These are phyloP conservation scores for Mycena chlorophos DNA, from an alignment of 768 basidiomycete species.

Conservation along the genomic window DNA sequence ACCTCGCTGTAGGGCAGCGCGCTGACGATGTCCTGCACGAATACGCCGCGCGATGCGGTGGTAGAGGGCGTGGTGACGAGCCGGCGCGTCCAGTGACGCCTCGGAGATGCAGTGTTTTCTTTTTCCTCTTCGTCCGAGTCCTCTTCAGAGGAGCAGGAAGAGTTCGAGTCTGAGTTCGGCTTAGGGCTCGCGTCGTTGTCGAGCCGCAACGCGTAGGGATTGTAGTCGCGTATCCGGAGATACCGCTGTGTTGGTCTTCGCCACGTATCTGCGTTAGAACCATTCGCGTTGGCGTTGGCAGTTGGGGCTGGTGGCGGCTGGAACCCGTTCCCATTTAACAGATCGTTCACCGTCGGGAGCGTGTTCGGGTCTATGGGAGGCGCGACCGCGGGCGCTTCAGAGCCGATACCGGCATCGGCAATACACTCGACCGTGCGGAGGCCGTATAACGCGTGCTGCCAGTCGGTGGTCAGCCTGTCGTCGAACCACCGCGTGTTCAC, in stretches of 20 bases:
- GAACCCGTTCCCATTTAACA: slow-evolving; percentile 16
- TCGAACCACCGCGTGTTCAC: slow-evolving; percentile 55
- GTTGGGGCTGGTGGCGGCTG: neutral
- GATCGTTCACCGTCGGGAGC: slow-evolving; percentile 16
- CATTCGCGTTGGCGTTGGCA: neutral
- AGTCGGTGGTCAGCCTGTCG: slow-evolving; percentile 50
- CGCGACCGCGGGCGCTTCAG: neutral
- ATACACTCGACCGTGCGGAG: slow-evolving; percentile 48
- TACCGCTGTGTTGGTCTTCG: slow-evolving; percentile 16
- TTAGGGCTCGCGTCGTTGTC: slow-evolving; percentile 24
- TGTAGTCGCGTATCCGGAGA: slow-evolving; percentile 41
- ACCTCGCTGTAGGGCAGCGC: slow-evolving; percentile 53
- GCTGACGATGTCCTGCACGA: slow-evolving; percentile 47
- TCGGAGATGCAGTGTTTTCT: neutral
- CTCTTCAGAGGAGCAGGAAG: neutral
- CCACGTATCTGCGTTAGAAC: neutral
- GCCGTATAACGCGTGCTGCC: slow-evolving; percentile 57
- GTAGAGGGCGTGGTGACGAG: slow-evolving; percentile 44
- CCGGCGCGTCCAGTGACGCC: slow-evolving; percentile 28
- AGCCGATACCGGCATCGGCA: slow-evolving; percentile 2
- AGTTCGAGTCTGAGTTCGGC: neutral
- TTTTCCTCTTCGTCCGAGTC: neutral
- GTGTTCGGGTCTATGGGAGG: slow-evolving; percentile 7
- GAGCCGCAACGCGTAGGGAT: slow-evolving; percentile 31
- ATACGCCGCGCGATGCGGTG: slow-evolving; percentile 45